phyloP scores from a whole-genome alignment of 768 basidiomycete species.

The Boletellus sp. region DNA sequence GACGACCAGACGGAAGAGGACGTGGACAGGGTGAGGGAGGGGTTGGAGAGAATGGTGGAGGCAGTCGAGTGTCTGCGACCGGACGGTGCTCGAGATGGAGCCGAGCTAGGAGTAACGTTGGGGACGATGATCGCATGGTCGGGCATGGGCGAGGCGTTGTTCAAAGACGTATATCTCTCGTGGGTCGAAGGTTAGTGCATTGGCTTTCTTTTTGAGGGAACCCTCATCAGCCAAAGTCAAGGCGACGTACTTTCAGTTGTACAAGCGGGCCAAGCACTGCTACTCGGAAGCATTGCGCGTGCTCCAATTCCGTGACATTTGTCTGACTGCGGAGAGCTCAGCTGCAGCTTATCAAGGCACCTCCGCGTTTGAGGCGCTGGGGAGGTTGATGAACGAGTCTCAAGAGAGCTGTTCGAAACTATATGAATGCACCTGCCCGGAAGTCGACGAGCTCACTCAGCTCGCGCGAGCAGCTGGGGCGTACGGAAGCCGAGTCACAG shows the following conservation, averaged over 20 bases:
- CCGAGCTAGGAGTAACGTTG: constrained; percentile 62
- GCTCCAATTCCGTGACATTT: constrained; percentile 68
- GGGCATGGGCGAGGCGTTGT: constrained; percentile 51
- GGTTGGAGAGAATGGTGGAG: constrained; percentile 43
- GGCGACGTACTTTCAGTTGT: constrained; percentile 76
- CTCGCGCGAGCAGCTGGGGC: constrained; percentile 71
- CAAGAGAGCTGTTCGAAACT: constrained; percentile 65
- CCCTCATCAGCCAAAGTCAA: constrained; percentile 43
- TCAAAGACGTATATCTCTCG: constrained; percentile 67
- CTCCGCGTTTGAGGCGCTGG: constrained; percentile 48
- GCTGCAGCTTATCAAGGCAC: constrained; percentile 13
- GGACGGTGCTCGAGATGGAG: constrained; percentile 29
- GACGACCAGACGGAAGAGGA: constrained; percentile 36
- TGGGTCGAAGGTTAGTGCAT: constrained; percentile 69
- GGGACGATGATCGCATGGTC: constrained; percentile 70
- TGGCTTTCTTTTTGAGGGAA: neutral
- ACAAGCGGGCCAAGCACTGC: constrained; percentile 79
- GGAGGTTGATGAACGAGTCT: constrained; percentile 74
- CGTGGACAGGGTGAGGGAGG: constrained; percentile 44
- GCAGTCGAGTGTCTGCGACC: constrained; percentile 56
- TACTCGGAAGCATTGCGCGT: constrained; percentile 79
- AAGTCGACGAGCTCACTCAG: constrained; percentile 65
- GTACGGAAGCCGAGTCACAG: constrained; percentile 80
- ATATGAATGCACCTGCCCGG: constrained; percentile 78
- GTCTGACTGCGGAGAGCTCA: constrained; percentile 42